Base-by-base conservation (phyloP, 1,284 basidiomycete species). In the Cutaneotrichosporon sp. region DNA sequence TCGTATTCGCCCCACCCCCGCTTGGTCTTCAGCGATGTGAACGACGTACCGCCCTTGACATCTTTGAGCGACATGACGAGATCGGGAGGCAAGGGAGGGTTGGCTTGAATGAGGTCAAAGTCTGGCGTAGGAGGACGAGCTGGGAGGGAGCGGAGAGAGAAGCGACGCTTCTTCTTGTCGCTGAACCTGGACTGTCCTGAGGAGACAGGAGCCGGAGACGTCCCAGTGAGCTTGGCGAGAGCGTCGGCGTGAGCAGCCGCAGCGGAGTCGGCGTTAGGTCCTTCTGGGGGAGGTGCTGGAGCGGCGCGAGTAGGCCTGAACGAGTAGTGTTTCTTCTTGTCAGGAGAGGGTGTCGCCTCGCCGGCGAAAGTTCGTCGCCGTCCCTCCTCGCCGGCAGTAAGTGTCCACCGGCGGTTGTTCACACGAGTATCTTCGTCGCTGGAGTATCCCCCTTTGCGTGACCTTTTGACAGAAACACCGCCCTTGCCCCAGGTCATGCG, bases 11-110 rank as follows among this genome's bases (percentile, higher is more conserved):
- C 38, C 38, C 24, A 25, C 14, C 38, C 38, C 14, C 38, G 24
- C 24, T 26, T 24, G 37, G 2, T 14, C 20, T 16, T 41, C 14
- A 16, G 20, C 2, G 22, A 5, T 0, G 42, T 29, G 9, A 44
- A 44, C 8, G 42, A 44, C 42, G 33, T 44, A 19, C 42, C 42
- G 19, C 42, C 42, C 17, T 27, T 29, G 42, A 44, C 29, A 19
- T 44, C 42, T 7, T 44, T 44, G 12, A 44, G 29, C 27, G 27
- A 32, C 2, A 44, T 16, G 19, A 32, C 27, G 5, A 29, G 42
- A 8, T 29, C 11, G 27, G 42, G 42, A 3, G 29, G 42, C 11
- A 32, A 19, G 11, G 27, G 3, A 12, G 35, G 35, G 17, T 31
- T 31, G 29, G 29, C 10, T 2, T 9, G 29, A 2, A 31, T 9